Conservation (phyloP, 2,329 filamentous ascomycete genomes). For the Fusarium globosum region DNA sequence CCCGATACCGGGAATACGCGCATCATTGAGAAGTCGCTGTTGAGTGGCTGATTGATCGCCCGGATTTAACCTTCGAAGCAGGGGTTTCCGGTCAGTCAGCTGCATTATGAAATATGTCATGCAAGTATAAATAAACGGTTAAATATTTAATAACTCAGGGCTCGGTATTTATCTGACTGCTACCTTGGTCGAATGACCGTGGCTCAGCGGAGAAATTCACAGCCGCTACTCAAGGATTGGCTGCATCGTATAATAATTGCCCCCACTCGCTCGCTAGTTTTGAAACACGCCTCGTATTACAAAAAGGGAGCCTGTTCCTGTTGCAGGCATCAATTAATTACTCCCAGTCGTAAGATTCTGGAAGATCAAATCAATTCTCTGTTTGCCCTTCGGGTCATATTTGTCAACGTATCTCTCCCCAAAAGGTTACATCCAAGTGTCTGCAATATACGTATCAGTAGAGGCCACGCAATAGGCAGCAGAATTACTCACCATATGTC, state of each 20-base stretch:
- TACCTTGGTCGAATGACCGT: background rate
- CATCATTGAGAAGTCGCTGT: background rate
- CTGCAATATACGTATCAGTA: background rate
- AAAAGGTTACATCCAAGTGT: conserved; percentile 26
- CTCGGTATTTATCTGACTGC: background rate
- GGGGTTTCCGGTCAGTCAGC: accelerated
- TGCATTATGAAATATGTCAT: background rate
- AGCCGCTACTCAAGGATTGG: background rate
- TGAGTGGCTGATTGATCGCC: background rate
- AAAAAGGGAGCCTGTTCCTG: background rate
- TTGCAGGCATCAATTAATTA: background rate
- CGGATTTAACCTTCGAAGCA: background rate
- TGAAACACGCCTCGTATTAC: background rate
- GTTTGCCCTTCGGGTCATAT: conserved; percentile 3
- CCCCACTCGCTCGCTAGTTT: background rate
- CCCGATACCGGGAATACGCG: background rate
- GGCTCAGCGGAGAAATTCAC: background rate
- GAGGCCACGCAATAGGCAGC: background rate
- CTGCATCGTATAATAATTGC: background rate
- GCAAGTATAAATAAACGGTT: background rate
- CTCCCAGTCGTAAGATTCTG: background rate
- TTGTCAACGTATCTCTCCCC: conserved; percentile 11
- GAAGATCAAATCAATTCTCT: conserved; percentile 1
- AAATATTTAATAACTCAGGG: background rate
- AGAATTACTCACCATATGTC: conserved; percentile 1